These are phyloP conservation scores for Anthracocystis setariae DNA, from an alignment of 1,284 basidiomycete genomes.

Conservation along the genomic window DNA sequence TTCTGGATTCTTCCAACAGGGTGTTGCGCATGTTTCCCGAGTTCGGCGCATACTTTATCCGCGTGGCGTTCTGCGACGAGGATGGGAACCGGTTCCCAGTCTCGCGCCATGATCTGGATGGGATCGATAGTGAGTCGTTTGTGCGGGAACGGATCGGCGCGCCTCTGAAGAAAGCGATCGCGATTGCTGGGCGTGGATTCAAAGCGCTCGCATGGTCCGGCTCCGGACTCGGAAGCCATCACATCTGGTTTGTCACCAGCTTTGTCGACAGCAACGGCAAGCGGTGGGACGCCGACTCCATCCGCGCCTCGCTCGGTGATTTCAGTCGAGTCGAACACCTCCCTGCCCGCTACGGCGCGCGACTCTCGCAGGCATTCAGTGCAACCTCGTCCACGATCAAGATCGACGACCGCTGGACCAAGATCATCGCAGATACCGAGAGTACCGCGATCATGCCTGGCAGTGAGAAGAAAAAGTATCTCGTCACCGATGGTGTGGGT, in stretches of 20 bases:
- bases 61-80: slow-evolving; percentile 35
- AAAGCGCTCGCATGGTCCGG: slow-evolving; percentile 39
- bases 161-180: slow-evolving; percentile 28
- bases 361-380: slow-evolving; percentile 41
- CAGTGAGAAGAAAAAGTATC: slow-evolving; percentile 4
- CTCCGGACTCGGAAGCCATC: slow-evolving; percentile 28
- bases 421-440: slow-evolving; percentile 23
- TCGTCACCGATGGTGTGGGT: slow-evolving; percentile 39
- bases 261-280: slow-evolving; percentile 29
- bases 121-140: slow-evolving; percentile 32
- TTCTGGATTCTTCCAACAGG: slow-evolving; percentile 35
- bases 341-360: slow-evolving; percentile 30
- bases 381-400: slow-evolving; percentile 33
- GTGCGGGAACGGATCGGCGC: slow-evolving; percentile 32
- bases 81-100: slow-evolving; percentile 40
- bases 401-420: slow-evolving; percentile 25
- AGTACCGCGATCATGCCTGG: slow-evolving; percentile 11
- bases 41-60: slow-evolving; percentile 29
- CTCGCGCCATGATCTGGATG: slow-evolving; percentile 27
- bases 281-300: slow-evolving; percentile 29
- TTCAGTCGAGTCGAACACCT: slow-evolving; percentile 18
- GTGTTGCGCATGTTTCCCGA: slow-evolving; percentile 34
- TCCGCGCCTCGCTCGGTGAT: slow-evolving; percentile 28
- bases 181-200: slow-evolving; percentile 28
- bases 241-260: slow-evolving; percentile 38